A percentile compares a stretch with the other conserved stretches of the same genome.
phyloP scores from a whole-genome alignment of 75 land plant species.

The Selaginella moellendorffii region DNA sequence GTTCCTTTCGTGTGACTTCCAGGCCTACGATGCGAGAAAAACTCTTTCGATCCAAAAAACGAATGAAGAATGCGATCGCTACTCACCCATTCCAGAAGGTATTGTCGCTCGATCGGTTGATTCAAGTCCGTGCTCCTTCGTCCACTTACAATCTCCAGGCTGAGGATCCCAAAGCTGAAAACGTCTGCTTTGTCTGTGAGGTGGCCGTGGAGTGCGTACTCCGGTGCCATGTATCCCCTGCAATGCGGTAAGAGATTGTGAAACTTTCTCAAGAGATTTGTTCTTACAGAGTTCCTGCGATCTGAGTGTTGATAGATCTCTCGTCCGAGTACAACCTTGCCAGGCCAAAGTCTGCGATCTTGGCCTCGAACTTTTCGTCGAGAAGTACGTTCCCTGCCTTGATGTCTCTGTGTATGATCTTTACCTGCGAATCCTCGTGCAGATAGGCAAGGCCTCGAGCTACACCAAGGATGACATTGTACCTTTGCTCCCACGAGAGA shows the following conservation, averaged over 20 bases:
- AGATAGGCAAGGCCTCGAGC: not conserved
- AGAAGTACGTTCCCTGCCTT: not conserved
- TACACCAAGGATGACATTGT: not conserved
- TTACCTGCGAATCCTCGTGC: not conserved
- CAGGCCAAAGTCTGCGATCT: slow-evolving; percentile 10
- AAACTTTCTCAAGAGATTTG: not conserved
- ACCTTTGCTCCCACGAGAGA: not conserved
- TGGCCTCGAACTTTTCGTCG: not conserved
- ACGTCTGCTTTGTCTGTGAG: not conserved
- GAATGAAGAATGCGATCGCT: not conserved
- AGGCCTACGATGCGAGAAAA: not conserved
- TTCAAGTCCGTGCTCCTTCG: not conserved
- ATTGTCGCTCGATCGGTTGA: not conserved
- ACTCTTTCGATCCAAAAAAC: not conserved
- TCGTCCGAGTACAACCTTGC: slow-evolving; percentile 3
- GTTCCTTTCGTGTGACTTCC: not conserved
- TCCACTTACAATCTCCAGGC: too few species aligned
- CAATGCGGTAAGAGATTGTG: not conserved
- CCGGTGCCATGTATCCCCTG: not conserved
- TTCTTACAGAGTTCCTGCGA: slow-evolving; percentile 10
- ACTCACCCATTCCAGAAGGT: not conserved
- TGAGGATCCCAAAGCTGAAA: not conserved
- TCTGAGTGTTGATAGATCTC: not conserved
- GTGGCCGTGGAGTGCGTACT: not conserved
- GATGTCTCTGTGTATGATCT: not conserved